phyloP scores from a whole-genome alignment of 192 early-diverging fungal species.

The Radiomyces spectabilis region DNA sequence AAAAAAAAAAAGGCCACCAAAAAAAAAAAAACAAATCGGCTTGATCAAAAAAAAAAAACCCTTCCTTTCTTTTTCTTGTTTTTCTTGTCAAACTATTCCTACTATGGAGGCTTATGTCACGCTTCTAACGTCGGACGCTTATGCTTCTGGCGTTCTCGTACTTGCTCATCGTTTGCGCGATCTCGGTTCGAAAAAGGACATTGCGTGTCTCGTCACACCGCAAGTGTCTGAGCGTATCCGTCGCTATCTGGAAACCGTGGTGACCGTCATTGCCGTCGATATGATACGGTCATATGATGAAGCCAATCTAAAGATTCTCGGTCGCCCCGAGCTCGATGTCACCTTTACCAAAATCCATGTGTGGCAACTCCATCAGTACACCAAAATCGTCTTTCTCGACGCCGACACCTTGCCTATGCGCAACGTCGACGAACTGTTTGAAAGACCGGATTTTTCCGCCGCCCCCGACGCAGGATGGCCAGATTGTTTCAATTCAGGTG shows the following conservation, averaged over 20 bases:
- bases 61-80: not conserved
- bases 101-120: slow-evolving; percentile 68
- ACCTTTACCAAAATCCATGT: slow-evolving; percentile 90
- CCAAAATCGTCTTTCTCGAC: slow-evolving; percentile 75
- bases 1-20: not conserved
- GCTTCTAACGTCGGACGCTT: slow-evolving; percentile 78
- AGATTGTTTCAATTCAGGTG: slow-evolving; percentile 96
- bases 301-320: slow-evolving; percentile 63
- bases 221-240: slow-evolving; percentile 43
- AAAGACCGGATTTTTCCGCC: slow-evolving; percentile 63
- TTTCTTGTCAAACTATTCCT: not conserved
- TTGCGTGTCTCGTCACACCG: slow-evolving; percentile 68
- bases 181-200: slow-evolving; percentile 47
- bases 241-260: slow-evolving; percentile 46
- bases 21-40: not conserved
- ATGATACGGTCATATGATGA: slow-evolving; percentile 51
- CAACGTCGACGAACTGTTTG: slow-evolving; percentile 81
- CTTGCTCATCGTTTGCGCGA: slow-evolving; percentile 69
- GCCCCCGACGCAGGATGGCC: slow-evolving; percentile 95
- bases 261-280: slow-evolving; percentile 71
- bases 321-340: slow-evolving; percentile 83
- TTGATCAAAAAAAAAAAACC: no score
- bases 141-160: slow-evolving; percentile 78
- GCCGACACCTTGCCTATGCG: slow-evolving; percentile 83
- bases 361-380: slow-evolving; percentile 67